Conservation (phyloP, 306 rosid species). For the Cucurbita argyrosperma region DNA sequence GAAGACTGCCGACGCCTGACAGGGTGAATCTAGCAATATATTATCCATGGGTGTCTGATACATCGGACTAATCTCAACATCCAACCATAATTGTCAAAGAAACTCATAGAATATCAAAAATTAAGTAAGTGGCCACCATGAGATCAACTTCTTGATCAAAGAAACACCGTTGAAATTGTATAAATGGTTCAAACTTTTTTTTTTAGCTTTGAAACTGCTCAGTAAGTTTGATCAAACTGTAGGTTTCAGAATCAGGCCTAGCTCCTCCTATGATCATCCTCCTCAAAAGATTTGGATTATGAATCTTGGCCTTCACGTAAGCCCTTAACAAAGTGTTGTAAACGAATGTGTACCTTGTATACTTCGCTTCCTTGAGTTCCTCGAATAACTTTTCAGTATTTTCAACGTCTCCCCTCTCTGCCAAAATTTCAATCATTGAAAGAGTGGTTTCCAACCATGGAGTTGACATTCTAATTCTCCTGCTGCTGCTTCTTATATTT, state of each 20-base stretch:
- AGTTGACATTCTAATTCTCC: slow-evolving; percentile 45
- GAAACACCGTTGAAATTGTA: background rate
- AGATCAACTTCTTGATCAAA: background rate
- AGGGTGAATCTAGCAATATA: background rate
- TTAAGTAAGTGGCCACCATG: background rate
- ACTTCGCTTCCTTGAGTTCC: slow-evolving; percentile 56
- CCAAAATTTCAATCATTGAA: slow-evolving; percentile 49
- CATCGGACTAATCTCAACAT: too few relatives aligned
- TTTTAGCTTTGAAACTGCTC: slow-evolving; percentile 43
- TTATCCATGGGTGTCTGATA: background rate
- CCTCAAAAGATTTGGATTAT: slow-evolving; percentile 61
- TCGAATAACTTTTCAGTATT: slow-evolving; percentile 60
- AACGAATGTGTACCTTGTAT: slow-evolving; percentile 64
- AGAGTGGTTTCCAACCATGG: slow-evolving; percentile 90
- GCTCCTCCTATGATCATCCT: slow-evolving; percentile 87
- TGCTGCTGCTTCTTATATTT: slow-evolving; percentile 26
- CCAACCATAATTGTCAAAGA: background rate
- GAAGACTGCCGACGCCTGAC: background rate
- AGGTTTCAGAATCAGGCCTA: slow-evolving; percentile 81
- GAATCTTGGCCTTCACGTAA: slow-evolving; percentile 73
- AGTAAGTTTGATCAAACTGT: slow-evolving; percentile 68
- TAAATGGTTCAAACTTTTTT: background rate
- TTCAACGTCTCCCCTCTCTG: slow-evolving; percentile 58
- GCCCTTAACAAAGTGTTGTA: slow-evolving; percentile 74
- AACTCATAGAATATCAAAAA: background rate